phyloP scores from a whole-genome alignment of 1,139 yeast species.

The Geotrichum europaeum region DNA sequence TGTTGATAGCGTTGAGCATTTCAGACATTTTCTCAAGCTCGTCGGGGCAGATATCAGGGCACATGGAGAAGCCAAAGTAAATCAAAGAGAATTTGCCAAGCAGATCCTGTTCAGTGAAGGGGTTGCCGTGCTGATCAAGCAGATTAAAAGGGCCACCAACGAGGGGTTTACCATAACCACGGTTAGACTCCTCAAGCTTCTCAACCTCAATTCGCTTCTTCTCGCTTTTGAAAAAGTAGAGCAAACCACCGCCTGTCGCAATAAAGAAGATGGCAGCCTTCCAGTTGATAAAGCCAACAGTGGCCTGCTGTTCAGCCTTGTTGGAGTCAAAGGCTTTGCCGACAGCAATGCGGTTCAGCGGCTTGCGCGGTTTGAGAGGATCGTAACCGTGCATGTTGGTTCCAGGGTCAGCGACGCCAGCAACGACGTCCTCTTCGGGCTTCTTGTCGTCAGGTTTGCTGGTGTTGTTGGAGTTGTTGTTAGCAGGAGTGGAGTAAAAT shows the following conservation, averaged over 20 bases:
- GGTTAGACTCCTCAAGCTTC: constrained; percentile 71
- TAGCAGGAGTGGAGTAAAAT: background rate
- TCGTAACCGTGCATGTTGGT: constrained; percentile 29
- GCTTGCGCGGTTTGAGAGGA: constrained; percentile 37
- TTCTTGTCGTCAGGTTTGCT: constrained; percentile 2
- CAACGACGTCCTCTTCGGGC: background rate
- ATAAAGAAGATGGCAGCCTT: constrained; percentile 66
- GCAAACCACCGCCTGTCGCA: constrained; percentile 62
- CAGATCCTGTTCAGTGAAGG: constrained; percentile 70
- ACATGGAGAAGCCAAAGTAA: constrained; percentile 92
- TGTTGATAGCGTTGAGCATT: constrained; percentile 57
- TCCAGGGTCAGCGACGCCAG: constrained; percentile 23
- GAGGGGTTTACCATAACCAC: constrained; percentile 85
- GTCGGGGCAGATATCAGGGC: constrained; percentile 98
- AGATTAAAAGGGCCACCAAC: constrained; percentile 86
- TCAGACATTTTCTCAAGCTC: constrained; percentile 86
- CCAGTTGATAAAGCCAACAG: constrained; percentile 78
- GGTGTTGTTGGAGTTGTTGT: background rate
- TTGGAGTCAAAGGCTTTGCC: constrained; percentile 37
- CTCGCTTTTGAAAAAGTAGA: constrained; percentile 63
- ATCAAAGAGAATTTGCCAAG: constrained; percentile 71
- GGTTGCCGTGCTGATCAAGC: constrained; percentile 60
- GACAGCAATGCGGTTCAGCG: constrained; percentile 49
- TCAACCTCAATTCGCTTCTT: constrained; percentile 68
- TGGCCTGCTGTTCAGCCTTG: constrained; percentile 33